Percentiles rank a stretch among this genome's conserved stretches.
Evolutionary conservation across 345 rosid genomes (phyloP).

Genomic region (Orychophragmus violaceus): DNA sequence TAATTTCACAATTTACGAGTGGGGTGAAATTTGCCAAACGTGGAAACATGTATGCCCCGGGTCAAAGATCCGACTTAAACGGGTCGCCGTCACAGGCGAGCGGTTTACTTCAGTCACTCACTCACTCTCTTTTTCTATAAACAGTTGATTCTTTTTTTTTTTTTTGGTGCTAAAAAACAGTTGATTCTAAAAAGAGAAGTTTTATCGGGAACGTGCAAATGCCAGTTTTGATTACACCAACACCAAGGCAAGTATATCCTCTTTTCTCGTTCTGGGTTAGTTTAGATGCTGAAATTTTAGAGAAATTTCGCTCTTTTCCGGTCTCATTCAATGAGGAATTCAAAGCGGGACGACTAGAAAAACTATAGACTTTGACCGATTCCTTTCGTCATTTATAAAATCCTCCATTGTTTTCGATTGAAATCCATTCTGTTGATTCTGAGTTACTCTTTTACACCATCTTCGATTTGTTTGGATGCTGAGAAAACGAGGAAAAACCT

Average conservation of each 20-base stretch:
- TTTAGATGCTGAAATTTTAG: neutral
- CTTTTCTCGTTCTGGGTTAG: conserved; percentile 2
- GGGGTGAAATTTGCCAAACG: too few species aligned
- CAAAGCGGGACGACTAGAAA: neutral
- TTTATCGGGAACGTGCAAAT: too few species aligned
- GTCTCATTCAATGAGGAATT: neutral
- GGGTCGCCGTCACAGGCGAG: conserved; percentile 12
- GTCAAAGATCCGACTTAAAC: conserved; percentile 14
- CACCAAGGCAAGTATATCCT: conserved; percentile 37
- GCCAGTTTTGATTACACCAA: conserved; percentile 19
- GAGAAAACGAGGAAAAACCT: conserved; percentile 17
- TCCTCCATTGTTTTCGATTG: neutral
- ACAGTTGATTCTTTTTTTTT: neutral
- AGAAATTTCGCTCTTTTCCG: neutral
- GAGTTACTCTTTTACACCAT: neutral
- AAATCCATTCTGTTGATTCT: neutral
- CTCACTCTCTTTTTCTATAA: conserved; percentile 4
- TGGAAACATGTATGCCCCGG: too few species aligned
- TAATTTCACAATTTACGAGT: too few species aligned
- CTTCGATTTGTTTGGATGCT: conserved; percentile 22
- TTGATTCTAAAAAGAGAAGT: too few species aligned
- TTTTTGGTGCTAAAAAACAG: too few species aligned
- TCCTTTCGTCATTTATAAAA: neutral
- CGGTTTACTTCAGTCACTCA: neutral
- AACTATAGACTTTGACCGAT: neutral